These are phyloP conservation scores for Silene coronaria DNA, from an alignment of 179 eudicot genomes.

Conservation along the genomic window DNA sequence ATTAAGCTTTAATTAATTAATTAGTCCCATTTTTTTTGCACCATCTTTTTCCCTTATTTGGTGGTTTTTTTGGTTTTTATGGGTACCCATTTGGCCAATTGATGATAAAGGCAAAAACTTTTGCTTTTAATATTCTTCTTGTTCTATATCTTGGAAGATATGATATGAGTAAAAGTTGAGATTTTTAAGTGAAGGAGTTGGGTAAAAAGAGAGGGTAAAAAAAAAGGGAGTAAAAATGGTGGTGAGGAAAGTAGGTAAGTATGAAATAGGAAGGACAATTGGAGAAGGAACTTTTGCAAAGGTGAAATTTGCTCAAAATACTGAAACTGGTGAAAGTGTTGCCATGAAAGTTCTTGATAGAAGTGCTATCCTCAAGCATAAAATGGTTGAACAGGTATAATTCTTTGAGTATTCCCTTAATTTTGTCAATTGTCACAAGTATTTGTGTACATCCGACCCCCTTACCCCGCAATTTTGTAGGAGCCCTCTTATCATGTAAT, in stretches of 20 bases:
- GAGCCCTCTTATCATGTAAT: too few relatives aligned
- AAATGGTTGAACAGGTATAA: constrained; percentile 85
- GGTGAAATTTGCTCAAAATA: constrained; percentile 87
- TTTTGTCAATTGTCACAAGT: neutral
- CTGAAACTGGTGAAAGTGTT: constrained; percentile 88
- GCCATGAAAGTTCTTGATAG: constrained; percentile 89
- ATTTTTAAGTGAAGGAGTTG: neutral
- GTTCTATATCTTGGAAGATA: neutral
- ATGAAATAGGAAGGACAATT: constrained; percentile 80
- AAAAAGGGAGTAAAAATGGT: constrained; percentile 36
- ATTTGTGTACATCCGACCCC: too few relatives aligned
- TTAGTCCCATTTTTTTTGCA: neutral
- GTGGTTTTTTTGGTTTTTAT: neutral
- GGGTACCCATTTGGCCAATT: neutral
- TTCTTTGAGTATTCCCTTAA: neutral
- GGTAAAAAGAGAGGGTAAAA: constrained; percentile 7
- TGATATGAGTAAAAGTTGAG: neutral
- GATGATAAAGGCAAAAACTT: neutral
- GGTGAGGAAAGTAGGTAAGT: constrained; percentile 84
- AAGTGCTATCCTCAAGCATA: constrained; percentile 77
- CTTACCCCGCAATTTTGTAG: too few relatives aligned
- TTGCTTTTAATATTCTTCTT: constrained; percentile 6
- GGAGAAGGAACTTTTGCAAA: constrained; percentile 92
- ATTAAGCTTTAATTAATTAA: neutral
- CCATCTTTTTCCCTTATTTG: constrained; percentile 4